These are phyloP conservation scores for Coprinopsis cinerea DNA, from an alignment of 768 basidiomycete species.

Conservation along the genomic window DNA sequence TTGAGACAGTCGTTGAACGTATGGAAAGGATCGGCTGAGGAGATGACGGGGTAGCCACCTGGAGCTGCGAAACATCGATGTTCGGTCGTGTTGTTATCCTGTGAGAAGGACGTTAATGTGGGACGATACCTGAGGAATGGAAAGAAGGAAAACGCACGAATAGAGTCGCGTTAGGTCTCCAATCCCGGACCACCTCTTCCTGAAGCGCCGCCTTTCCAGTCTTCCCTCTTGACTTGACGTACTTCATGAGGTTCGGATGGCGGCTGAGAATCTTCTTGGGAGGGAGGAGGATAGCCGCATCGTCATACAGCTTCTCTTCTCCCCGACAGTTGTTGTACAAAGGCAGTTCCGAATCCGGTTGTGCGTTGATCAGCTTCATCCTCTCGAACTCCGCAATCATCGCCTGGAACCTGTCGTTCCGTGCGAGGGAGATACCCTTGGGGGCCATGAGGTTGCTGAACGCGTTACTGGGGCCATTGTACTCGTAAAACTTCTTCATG, in stretches of 20 bases:
- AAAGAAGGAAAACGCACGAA: slow-evolving; percentile 12
- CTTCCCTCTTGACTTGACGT: slow-evolving; percentile 6
- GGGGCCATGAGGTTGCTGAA: background rate
- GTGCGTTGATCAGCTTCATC: background rate
- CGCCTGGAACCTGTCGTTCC: background rate
- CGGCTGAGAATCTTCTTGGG: slow-evolving; percentile 12
- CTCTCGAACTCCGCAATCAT: background rate
- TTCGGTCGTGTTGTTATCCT: slow-evolving; percentile 14
- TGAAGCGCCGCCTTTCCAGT: background rate
- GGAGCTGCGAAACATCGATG: background rate
- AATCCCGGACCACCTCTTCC: slow-evolving; percentile 13
- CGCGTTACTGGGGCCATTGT: slow-evolving; percentile 6
- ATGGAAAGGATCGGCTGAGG: slow-evolving; percentile 11
- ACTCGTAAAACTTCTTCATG: slow-evolving; percentile 11
- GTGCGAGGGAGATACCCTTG: background rate
- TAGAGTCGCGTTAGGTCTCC: slow-evolving; percentile 17
- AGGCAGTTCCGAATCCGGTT: slow-evolving; percentile 1
- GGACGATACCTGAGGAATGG: background rate
- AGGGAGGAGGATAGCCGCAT: slow-evolving; percentile 12
- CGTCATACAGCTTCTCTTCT: slow-evolving; percentile 11
- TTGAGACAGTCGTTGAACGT: slow-evolving; percentile 9
- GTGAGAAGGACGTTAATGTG: background rate
- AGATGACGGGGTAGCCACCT: slow-evolving; percentile 12
- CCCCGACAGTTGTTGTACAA: slow-evolving; percentile 11
- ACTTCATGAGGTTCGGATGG: slow-evolving; percentile 11